phyloP scores from a whole-genome alignment of 805 yeast genomes.

The Lipomyces starkeyi region DNA sequence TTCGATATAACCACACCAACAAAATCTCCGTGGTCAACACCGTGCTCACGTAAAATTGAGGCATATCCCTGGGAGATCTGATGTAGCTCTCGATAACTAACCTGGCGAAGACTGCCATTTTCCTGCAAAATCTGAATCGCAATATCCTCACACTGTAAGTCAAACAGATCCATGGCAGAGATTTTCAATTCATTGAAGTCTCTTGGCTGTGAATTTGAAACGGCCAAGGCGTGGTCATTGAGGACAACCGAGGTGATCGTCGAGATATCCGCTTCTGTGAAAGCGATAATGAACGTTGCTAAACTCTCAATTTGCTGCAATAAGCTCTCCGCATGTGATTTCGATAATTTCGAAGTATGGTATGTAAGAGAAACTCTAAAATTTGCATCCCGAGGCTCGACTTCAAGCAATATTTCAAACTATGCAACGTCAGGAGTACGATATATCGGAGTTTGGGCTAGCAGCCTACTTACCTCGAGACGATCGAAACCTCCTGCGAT shows the following conservation, averaged over 20 bases:
- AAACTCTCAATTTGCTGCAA: conserved; percentile 13
- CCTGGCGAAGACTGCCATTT: background rate
- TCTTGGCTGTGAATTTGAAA: conserved; percentile 21
- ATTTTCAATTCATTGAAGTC: conserved; percentile 1
- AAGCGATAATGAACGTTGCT: background rate
- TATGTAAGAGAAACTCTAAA: conserved; percentile 20
- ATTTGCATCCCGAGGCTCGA: conserved; percentile 13
- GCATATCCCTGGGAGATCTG: background rate
- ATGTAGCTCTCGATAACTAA: conserved; percentile 11
- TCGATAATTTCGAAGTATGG: conserved; percentile 8
- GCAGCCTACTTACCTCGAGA: conserved; percentile 18
- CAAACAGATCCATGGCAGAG: conserved; percentile 9
- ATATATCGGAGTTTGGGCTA: background rate
- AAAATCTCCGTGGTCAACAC: conserved; percentile 12
- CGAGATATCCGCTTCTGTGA: background rate
- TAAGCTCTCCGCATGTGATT: conserved; percentile 7
- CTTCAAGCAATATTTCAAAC: conserved; percentile 26
- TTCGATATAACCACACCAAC: conserved; percentile 24
- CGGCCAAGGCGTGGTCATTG: conserved; percentile 3
- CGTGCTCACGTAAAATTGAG: background rate
- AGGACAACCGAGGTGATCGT: background rate
- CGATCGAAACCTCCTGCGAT: conserved; percentile 13
- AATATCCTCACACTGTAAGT: conserved; percentile 7
- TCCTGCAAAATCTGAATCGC: conserved; percentile 24
- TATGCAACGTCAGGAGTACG: background rate